Percentiles rank a stretch among this genome's conserved stretches.
Evolutionary conservation across 83 land plant species (phyloP).

Genomic region (Picea mariana): DNA sequence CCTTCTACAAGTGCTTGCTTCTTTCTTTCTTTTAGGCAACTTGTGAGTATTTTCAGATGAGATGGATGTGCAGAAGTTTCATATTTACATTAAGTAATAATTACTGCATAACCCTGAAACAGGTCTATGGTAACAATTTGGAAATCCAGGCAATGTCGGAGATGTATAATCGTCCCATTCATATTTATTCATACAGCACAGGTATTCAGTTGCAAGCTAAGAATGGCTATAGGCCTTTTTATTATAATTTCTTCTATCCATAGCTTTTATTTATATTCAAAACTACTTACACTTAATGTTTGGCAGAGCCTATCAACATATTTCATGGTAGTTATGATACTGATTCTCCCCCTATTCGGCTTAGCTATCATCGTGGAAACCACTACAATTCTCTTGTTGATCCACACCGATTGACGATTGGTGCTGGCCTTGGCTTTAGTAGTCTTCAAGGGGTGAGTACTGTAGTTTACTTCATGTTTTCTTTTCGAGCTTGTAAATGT

Average conservation of each 20-base stretch:
- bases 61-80: background rate
- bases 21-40: background rate
- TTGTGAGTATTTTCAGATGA: background rate
- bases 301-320: slow-evolving; percentile 94
- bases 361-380: slow-evolving; percentile 95
- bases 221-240: background rate
- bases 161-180: slow-evolving; percentile 99
- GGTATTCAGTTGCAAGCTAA: slow-evolving; percentile 44
- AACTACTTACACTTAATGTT: background rate
- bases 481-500: background rate
- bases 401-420: slow-evolving; percentile 80
- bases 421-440: slow-evolving; percentile 99
- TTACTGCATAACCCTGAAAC: slow-evolving; percentile 6
- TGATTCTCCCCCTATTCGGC: slow-evolving; percentile 89
- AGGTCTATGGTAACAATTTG: slow-evolving; percentile 98
- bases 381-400: slow-evolving; percentile 99
- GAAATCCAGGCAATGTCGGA: slow-evolving; percentile 99
- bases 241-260: background rate
- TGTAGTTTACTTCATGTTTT: background rate
- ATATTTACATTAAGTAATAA: background rate
- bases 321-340: slow-evolving; percentile 94
- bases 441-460: slow-evolving; percentile 85
- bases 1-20: background rate
- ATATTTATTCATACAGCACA: slow-evolving; percentile 90
- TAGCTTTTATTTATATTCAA: background rate